Conservation (phyloP, 208 protist species). For the Trypanosoma avium region DNA sequence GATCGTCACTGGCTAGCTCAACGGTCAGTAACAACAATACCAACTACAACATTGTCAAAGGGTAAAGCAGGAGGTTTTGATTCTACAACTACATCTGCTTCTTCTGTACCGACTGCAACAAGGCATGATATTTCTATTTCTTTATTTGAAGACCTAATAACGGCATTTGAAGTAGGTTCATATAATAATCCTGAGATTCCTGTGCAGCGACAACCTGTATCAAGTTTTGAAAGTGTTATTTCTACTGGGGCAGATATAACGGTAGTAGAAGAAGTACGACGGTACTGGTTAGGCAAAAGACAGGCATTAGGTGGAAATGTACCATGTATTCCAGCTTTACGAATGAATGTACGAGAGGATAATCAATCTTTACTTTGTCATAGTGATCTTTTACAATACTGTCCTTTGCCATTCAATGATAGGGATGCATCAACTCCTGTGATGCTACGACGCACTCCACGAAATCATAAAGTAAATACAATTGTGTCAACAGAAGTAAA, state of each 20-base stretch:
- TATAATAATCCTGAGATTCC: constrained; percentile 45
- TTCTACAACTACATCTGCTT: constrained; percentile 17
- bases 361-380: constrained; percentile 56
- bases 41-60: constrained; percentile 23
- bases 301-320: constrained; percentile 46
- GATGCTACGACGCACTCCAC: constrained; percentile 26
- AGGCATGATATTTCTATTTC: constrained; percentile 20
- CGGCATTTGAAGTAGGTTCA: constrained; percentile 54
- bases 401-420: constrained; percentile 78
- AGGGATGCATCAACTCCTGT: constrained; percentile 70
- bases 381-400: constrained; percentile 61
- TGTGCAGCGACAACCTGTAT: constrained; percentile 38
- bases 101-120: background rate
- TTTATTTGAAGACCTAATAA: constrained; percentile 65
- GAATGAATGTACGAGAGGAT: constrained; percentile 53
- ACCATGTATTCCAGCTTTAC: constrained; percentile 64
- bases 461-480: background rate
- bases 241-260: constrained; percentile 26
- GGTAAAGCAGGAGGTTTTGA: constrained; percentile 49
- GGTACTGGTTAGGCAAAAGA: constrained; percentile 76
- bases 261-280: constrained; percentile 50
- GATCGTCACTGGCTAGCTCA: constrained; percentile 62
- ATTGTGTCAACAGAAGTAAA: background rate
- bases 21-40: constrained; percentile 28
- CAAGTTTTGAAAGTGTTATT: constrained; percentile 25